phyloP scores from a whole-genome alignment of 176 grass and related monocot genomes.

The Musa itinerans region DNA sequence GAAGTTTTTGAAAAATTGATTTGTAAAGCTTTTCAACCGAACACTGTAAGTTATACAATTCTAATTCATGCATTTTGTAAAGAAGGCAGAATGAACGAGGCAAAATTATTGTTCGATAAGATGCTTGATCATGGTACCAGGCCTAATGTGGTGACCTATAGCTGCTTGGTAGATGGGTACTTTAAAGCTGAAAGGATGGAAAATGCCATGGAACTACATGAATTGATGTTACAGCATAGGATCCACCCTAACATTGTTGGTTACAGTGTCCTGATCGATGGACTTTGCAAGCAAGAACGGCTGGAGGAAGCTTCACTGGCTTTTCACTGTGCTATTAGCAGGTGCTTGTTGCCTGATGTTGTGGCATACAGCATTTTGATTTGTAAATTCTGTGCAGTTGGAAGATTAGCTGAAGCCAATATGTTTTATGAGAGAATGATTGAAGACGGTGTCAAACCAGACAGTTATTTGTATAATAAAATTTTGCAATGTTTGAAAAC shows the following conservation, averaged over 20 bases:
- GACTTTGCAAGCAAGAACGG: constrained; percentile 7
- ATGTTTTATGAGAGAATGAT: constrained; percentile 16
- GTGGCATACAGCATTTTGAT: constrained; percentile 16
- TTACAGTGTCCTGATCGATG: constrained; percentile 10
- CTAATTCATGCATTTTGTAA: constrained; percentile 23
- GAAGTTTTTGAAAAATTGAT: constrained; percentile 2
- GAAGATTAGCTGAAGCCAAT: constrained; percentile 19
- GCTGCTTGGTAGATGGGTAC: constrained; percentile 5
- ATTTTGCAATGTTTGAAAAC: not conserved
- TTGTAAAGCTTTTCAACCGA: constrained; percentile 5
- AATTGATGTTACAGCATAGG: constrained; percentile 7
- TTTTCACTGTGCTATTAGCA: constrained; percentile 14
- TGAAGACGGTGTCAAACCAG: constrained; percentile 17
- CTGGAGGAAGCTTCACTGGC: constrained; percentile 11
- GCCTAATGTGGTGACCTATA: constrained; percentile 20
- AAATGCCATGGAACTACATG: constrained; percentile 20
- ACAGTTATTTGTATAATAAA: constrained; percentile 5
- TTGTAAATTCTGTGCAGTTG: not conserved
- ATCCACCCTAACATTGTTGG: constrained; percentile 10
- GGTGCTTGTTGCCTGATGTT: constrained; percentile 22
- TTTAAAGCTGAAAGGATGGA: constrained; percentile 15
- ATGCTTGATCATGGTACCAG: constrained; percentile 1
- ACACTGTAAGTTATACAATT: constrained; percentile 16
- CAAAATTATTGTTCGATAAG: constrained; percentile 9
- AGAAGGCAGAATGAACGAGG: constrained; percentile 17